Conservation (phyloP, 2,329 filamentous ascomycete species). For the Colletotrichum sp. region DNA sequence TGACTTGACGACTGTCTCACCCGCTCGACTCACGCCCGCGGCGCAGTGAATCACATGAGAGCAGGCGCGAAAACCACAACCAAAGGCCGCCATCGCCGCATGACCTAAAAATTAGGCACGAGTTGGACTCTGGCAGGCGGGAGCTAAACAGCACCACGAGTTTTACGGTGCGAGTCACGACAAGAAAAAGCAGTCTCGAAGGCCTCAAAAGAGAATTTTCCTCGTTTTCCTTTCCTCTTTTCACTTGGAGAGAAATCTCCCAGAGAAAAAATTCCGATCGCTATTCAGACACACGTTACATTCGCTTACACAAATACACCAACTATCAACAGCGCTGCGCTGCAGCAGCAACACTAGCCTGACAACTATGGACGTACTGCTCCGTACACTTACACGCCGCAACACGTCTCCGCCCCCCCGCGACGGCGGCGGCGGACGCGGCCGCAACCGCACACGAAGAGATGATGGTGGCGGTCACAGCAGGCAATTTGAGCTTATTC, state of each 20-base stretch:
- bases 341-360: background rate
- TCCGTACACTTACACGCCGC: slow-evolving; percentile 7
- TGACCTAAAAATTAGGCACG: background rate
- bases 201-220: background rate
- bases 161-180: background rate
- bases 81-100: slow-evolving; percentile 9
- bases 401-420: background rate
- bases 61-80: background rate
- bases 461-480: background rate
- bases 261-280: background rate
- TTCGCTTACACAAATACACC: background rate
- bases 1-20: background rate
- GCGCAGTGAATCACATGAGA: slow-evolving; percentile 3
- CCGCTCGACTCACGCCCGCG: background rate
- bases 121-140: background rate
- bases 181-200: background rate
- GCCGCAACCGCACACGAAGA: background rate
- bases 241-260: background rate
- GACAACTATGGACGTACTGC: slow-evolving; percentile 1
- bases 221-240: background rate
- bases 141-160: background rate
- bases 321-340: background rate
- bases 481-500: slow-evolving; percentile 3
- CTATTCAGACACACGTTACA: background rate
- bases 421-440: background rate